Evolutionary conservation across 768 basidiomycete species (phyloP).

Genomic region (Amanita jacksonii): DNA sequence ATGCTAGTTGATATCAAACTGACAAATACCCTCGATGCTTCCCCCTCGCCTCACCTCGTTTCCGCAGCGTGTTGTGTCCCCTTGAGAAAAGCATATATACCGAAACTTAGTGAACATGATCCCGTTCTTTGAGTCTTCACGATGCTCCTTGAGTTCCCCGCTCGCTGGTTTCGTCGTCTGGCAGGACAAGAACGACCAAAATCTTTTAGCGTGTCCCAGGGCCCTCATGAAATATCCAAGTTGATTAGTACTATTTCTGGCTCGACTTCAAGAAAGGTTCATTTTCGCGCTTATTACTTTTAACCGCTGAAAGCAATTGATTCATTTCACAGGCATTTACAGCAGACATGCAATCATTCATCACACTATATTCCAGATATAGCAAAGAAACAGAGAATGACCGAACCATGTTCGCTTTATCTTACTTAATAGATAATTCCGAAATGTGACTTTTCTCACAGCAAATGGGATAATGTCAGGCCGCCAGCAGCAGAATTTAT

Average conservation of each 20-base stretch:
- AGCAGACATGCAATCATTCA: slow-evolving; percentile 79
- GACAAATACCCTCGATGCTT: not conserved
- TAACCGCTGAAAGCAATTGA: not conserved
- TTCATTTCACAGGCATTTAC: slow-evolving; percentile 44
- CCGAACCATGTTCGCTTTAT: slow-evolving; percentile 51
- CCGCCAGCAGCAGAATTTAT: slow-evolving; percentile 65
- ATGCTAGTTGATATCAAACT: not conserved
- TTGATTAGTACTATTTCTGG: not conserved
- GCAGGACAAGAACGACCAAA: not conserved
- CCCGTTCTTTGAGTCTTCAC: not conserved
- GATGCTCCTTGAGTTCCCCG: not conserved
- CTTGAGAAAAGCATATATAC: not conserved
- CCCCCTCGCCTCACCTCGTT: not conserved
- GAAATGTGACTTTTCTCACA: slow-evolving; percentile 25
- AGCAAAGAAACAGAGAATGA: slow-evolving; percentile 57
- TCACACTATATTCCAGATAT: slow-evolving; percentile 76
- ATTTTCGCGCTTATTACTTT: not conserved
- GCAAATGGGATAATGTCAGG: slow-evolving; percentile 67
- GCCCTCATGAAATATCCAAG: not conserved
- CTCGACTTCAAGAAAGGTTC: not conserved
- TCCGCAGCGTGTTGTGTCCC: not conserved
- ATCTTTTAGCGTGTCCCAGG: not conserved
- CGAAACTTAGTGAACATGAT: not conserved
- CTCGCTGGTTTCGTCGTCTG: not conserved
- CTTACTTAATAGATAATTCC: slow-evolving; percentile 36